Conservation (phyloP, 2,329 filamentous ascomycete species). For the Colletotrichum paranaense region DNA sequence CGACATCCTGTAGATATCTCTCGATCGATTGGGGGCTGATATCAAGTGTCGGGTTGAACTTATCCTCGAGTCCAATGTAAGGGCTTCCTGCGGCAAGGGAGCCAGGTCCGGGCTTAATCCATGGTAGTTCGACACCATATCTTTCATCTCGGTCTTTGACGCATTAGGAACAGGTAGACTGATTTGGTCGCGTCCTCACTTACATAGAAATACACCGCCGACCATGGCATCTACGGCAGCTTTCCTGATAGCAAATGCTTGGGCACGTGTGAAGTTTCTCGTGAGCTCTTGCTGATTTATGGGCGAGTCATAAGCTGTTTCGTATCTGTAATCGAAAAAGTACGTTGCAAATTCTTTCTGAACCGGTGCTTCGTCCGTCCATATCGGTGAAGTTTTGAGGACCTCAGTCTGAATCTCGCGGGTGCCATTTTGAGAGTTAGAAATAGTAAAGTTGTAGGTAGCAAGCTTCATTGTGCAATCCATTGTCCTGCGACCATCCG, state of each 20-base stretch:
- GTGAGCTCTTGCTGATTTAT: background rate
- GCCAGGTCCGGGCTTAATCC: background rate
- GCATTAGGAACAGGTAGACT: no score
- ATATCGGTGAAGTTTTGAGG: background rate
- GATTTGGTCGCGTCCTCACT: background rate
- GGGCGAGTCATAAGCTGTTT: background rate
- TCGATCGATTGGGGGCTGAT: background rate
- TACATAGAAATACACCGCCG: background rate
- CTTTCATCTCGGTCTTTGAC: background rate
- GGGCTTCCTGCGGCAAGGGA: background rate
- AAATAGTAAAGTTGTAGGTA: background rate
- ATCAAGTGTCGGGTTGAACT: background rate
- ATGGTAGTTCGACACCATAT: background rate
- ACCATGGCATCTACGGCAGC: background rate
- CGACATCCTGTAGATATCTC: background rate
- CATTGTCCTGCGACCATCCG: background rate
- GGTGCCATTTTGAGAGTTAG: background rate
- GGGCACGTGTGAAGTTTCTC: background rate
- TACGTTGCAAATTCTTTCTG: background rate
- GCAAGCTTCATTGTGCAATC: background rate
- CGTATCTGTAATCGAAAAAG: background rate
- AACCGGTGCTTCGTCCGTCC: background rate
- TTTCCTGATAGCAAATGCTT: background rate
- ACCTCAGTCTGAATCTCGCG: background rate
- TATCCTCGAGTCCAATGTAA: conserved; percentile 3